Percentiles rank a stretch among this genome's conserved stretches.
Evolutionary conservation across 1,284 basidiomycete genomes (phyloP).

Genomic region (Sporisorium reilianum): DNA sequence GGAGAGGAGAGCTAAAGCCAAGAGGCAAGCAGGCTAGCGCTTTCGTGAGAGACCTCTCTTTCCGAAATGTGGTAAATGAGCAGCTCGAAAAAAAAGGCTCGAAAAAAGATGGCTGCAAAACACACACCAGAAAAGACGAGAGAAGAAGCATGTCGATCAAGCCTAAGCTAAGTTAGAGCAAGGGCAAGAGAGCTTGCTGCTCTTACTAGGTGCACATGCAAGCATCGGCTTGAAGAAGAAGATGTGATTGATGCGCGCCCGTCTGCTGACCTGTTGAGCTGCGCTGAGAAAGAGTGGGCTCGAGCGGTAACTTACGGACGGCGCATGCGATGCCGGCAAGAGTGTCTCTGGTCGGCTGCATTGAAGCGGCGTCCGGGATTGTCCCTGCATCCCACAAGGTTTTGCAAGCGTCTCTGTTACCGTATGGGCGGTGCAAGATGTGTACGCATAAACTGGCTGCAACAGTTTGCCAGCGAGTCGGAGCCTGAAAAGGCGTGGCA

Average conservation of each 20-base stretch:
- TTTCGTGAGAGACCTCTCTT: too few relatives aligned
- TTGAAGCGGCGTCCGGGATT: too few relatives aligned
- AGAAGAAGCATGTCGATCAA: background rate
- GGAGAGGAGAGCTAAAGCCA: too few relatives aligned
- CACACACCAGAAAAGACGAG: background rate
- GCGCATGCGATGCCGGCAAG: too few relatives aligned
- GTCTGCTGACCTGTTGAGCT: too few relatives aligned
- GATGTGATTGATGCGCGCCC: too few relatives aligned
- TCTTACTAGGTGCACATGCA: background rate
- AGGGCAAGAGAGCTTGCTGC: background rate
- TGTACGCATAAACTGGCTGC: background rate
- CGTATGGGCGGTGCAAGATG: too few relatives aligned
- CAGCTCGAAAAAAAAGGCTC: background rate
- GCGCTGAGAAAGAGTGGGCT: too few relatives aligned
- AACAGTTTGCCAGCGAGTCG: conserved; percentile 12
- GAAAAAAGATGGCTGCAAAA: background rate
- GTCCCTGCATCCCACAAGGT: conserved; percentile 8
- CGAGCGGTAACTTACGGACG: too few relatives aligned
- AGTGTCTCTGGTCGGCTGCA: too few relatives aligned
- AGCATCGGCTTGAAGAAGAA: too few relatives aligned
- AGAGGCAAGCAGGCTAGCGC: background rate
- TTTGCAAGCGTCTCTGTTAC: background rate
- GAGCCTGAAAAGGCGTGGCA: conserved; percentile 2
- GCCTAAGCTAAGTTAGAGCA: too few relatives aligned
- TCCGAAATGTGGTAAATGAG: background rate